These are phyloP conservation scores for Poteriospumella lacustris DNA, from an alignment of 108 stramenopile genomes.

Conservation along the genomic window DNA sequence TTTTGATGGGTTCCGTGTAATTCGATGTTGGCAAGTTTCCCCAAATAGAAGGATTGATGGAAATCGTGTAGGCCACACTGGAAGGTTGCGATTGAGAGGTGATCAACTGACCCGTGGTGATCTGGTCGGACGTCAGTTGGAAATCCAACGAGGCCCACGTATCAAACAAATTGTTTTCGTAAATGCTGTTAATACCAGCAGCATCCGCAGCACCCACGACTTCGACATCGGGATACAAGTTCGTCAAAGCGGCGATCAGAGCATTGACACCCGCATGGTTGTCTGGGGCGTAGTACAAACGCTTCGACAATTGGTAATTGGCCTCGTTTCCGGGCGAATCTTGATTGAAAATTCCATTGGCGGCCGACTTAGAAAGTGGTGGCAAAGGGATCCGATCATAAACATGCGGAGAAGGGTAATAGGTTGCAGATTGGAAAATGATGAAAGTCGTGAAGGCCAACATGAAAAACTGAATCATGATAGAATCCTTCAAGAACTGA, in stretches of 20 bases:
- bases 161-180: slow-evolving; percentile 14
- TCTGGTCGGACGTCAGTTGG: not conserved
- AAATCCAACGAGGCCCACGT: slow-evolving; percentile 14
- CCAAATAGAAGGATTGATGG: not conserved
- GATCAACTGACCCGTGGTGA: not conserved
- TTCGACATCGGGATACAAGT: slow-evolving; percentile 1
- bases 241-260: not conserved
- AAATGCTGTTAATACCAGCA: not conserved
- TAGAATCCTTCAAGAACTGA: not conserved
- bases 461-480: too few species aligned
- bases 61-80: not conserved
- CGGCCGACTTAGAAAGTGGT: not conserved
- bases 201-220: not conserved
- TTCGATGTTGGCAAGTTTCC: not conserved
- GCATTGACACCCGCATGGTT: slow-evolving; percentile 15
- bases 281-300: slow-evolving; percentile 16
- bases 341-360: slow-evolving; percentile 19
- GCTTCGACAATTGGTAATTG: not conserved
- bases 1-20: not conserved
- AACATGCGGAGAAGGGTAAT: not conserved
- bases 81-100: not conserved
- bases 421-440: not conserved
- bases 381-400: too few species aligned
- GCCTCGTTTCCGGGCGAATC: not conserved
- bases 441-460: too few species aligned